Evolutionary conservation across 192 early-diverging fungal species (phyloP).

Genomic region (Anaeromyces robustus): DNA sequence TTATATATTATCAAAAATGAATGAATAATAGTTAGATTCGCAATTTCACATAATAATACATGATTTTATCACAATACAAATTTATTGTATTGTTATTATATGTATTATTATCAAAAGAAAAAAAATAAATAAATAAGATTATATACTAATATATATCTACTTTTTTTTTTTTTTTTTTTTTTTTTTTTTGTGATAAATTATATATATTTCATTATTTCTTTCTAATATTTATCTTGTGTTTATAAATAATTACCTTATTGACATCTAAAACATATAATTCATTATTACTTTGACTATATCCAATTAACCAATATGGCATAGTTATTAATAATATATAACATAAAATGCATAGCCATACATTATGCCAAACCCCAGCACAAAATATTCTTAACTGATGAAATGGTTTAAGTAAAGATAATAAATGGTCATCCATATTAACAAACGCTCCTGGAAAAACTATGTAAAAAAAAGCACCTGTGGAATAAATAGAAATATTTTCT

Average conservation of each 20-base stretch:
- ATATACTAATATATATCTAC: not conserved
- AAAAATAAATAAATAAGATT: no score
- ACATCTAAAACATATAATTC: slow-evolving; percentile 48
- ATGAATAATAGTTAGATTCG: no score
- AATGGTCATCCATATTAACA: slow-evolving; percentile 37
- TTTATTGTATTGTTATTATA: no score
- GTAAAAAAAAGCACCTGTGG: slow-evolving; percentile 46
- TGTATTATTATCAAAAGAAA: no score
- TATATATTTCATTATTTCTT: no score
- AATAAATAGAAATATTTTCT: slow-evolving; percentile 36
- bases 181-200: no score
- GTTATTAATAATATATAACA: slow-evolving; percentile 18
- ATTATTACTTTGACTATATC: slow-evolving; percentile 29
- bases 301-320: slow-evolving; percentile 27
- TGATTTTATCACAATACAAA: no score
- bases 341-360: slow-evolving; percentile 28
- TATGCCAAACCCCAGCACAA: slow-evolving; percentile 67
- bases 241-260: slow-evolving; percentile 12
- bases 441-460: slow-evolving; percentile 65
- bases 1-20: no score
- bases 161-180: not conserved
- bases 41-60: no score
- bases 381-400: slow-evolving; percentile 34
- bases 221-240: no score
- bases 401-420: slow-evolving; percentile 20